These are phyloP conservation scores for Aspergillus piperis DNA, from an alignment of 2,329 filamentous ascomycete species.

Conservation along the genomic window DNA sequence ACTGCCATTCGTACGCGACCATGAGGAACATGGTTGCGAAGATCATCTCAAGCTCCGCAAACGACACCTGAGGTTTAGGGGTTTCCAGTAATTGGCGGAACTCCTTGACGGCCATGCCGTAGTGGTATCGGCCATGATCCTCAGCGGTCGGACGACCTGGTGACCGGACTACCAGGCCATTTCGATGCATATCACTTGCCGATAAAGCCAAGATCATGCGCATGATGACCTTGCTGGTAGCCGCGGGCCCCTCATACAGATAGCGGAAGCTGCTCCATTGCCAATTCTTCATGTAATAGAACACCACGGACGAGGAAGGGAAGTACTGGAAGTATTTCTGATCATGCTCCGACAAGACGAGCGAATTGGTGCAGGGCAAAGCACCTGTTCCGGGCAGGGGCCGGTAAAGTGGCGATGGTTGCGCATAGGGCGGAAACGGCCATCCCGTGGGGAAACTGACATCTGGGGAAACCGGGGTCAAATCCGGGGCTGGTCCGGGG, in stretches of 20 bases:
- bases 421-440: conserved; percentile 16
- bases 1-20: conserved; percentile 40
- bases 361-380: conserved; percentile 35
- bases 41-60: conserved; percentile 35
- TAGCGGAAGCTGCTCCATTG: conserved; percentile 42
- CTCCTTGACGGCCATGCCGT: conserved; percentile 40
- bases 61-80: conserved; percentile 28
- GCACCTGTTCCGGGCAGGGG: conserved; percentile 21
- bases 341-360: conserved; percentile 37
- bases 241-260: conserved; percentile 38
- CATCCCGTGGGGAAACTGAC: conserved; percentile 14
- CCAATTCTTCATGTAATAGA: conserved; percentile 42
- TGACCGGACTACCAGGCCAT: conserved; percentile 28
- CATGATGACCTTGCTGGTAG: conserved; percentile 41
- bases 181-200: conserved; percentile 40
- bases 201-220: conserved; percentile 43
- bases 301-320: conserved; percentile 35
- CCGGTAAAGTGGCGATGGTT: conserved; percentile 28
- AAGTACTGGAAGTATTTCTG: conserved; percentile 39
- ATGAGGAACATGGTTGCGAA: conserved; percentile 42
- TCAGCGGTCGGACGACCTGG: conserved; percentile 32
- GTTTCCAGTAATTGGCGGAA: conserved; percentile 38
- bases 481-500: conserved; percentile 2
- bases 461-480: conserved; percentile 24
- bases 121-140: conserved; percentile 37